These are phyloP conservation scores for Ustilago tritici DNA, from an alignment of 1,284 basidiomycete genomes.

Conservation along the genomic window DNA sequence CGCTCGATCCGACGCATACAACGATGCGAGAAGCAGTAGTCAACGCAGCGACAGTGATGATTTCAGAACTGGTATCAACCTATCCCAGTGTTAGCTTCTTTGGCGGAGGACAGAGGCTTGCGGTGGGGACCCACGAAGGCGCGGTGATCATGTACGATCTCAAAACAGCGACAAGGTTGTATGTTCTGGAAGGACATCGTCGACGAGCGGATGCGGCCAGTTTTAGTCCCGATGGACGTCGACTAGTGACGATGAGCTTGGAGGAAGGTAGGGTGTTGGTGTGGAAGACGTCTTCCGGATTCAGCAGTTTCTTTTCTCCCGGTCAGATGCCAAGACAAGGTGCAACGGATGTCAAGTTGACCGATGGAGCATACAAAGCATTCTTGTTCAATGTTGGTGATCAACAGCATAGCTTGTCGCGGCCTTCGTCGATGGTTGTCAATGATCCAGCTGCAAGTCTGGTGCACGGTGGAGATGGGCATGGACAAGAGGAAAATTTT, in stretches of 20 bases:
- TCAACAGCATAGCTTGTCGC: slow-evolving; percentile 12
- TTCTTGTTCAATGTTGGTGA: slow-evolving; percentile 60
- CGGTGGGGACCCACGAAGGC: slow-evolving; percentile 93
- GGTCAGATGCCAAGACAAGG: slow-evolving; percentile 91
- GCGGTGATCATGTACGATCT: slow-evolving; percentile 89
- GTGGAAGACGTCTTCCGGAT: slow-evolving; percentile 70
- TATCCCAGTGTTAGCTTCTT: slow-evolving; percentile 95
- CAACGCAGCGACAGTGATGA: slow-evolving; percentile 90
- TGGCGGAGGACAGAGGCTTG: slow-evolving; percentile 83
- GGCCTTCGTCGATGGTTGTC: background rate
- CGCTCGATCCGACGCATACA: slow-evolving; percentile 89
- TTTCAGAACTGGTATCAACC: slow-evolving; percentile 79
- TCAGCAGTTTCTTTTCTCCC: slow-evolving; percentile 88
- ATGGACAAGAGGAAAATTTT: slow-evolving; percentile 30
- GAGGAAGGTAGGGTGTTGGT: slow-evolving; percentile 76
- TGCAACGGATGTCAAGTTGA: slow-evolving; percentile 73
- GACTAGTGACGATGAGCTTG: slow-evolving; percentile 87
- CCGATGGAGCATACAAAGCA: slow-evolving; percentile 65
- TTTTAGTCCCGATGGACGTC: slow-evolving; percentile 91
- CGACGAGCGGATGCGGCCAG: slow-evolving; percentile 42
- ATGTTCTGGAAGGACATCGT: slow-evolving; percentile 88
- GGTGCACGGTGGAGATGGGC: background rate
- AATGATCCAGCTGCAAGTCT: background rate
- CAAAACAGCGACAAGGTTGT: slow-evolving; percentile 92
- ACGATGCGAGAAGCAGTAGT: slow-evolving; percentile 86